phyloP scores from a whole-genome alignment of 352 stramenopile species.

The Globisporangium iwayamae region DNA sequence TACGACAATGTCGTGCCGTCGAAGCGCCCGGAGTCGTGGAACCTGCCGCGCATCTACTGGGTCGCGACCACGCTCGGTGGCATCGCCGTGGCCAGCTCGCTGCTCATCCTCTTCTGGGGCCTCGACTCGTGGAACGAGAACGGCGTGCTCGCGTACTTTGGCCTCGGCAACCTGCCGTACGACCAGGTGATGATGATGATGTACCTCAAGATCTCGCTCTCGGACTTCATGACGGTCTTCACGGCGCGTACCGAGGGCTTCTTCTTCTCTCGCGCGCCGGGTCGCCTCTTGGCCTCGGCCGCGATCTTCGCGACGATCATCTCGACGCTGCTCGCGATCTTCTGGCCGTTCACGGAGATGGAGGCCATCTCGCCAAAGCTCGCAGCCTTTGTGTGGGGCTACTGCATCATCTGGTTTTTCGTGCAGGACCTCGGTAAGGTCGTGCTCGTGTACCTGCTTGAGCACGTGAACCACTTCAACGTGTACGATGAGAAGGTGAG shows the following conservation, averaged over 20 bases:
- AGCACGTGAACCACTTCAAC: constrained; percentile 55
- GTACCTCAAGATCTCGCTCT: constrained; percentile 94
- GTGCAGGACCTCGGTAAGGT: constrained; percentile 85
- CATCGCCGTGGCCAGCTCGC: constrained; percentile 77
- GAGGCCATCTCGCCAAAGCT: constrained; percentile 74
- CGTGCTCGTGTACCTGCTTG: constrained; percentile 53
- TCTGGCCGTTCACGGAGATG: constrained; percentile 82
- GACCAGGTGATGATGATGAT: constrained; percentile 91
- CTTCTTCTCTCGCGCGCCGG: constrained; percentile 78
- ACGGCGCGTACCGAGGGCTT: constrained; percentile 77
- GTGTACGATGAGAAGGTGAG: constrained; percentile 54
- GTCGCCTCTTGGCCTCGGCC: constrained; percentile 63
- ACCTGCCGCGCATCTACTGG: constrained; percentile 61
- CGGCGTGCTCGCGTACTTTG: constrained; percentile 54
- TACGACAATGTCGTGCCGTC: constrained; percentile 86
- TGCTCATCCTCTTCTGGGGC: constrained; percentile 82
- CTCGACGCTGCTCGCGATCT: constrained; percentile 81
- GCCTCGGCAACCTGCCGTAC: constrained; percentile 75
- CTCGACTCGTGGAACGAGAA: constrained; percentile 81
- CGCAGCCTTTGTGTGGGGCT: constrained; percentile 85
- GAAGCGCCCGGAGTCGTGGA: constrained; percentile 66
- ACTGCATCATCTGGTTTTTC: constrained; percentile 85
- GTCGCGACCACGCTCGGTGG: constrained; percentile 54
- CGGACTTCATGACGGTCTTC: constrained; percentile 93
- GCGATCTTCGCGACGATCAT: constrained; percentile 72